Evolutionary conservation across 129 eudicot genomes (phyloP), one percentile per base, ranked within the genome.

Genomic region (Glebionis coronaria): DNA sequence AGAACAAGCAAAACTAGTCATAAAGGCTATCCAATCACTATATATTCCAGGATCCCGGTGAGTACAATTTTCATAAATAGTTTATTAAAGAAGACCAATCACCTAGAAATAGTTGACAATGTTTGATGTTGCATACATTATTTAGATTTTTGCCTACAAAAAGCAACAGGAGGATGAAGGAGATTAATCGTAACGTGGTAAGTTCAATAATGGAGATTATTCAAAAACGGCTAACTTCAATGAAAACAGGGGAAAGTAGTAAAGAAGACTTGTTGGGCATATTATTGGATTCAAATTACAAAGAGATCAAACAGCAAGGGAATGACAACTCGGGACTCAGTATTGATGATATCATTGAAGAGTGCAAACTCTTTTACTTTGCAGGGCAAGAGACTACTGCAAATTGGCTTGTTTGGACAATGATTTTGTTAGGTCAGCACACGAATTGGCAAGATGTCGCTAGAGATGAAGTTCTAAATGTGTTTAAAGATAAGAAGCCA

Each of bases 21-120:
- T 58, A 0, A 19, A 76, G 38, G 19, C 53, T 16, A 0, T 56
- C 7, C 63, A 44, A 27, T 70, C 73, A 1, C 0, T 21, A 12
- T 79, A 59, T 49, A 70, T 76, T 50, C 90, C 90, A 3, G 90
- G 90, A 73, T 81, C 79, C 65, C 72, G 79, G 88, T 87, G 52
- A 67, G 53, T 18, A 27, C 19, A 12, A 23, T 56, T 56, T 18
- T 31, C 4, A 25, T 40, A 12, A 25, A 5, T 1, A 2, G 7
- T 14, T 40, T 27, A 23, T 23, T 23, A 23, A 23, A 23, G 9
- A 35, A 35, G 42, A 35, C 42, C 2, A 35, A 35, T 35, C 2
- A 23, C 25, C 9, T 35, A 35, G 42, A 35, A 35, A 10, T 35
- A 35, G 2, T 2, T 19, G 5, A 27, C 47, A 18, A 1, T 21